phyloP scores from a whole-genome alignment of 2,329 filamentous ascomycete species.

The Apiospora phragmitis region DNA sequence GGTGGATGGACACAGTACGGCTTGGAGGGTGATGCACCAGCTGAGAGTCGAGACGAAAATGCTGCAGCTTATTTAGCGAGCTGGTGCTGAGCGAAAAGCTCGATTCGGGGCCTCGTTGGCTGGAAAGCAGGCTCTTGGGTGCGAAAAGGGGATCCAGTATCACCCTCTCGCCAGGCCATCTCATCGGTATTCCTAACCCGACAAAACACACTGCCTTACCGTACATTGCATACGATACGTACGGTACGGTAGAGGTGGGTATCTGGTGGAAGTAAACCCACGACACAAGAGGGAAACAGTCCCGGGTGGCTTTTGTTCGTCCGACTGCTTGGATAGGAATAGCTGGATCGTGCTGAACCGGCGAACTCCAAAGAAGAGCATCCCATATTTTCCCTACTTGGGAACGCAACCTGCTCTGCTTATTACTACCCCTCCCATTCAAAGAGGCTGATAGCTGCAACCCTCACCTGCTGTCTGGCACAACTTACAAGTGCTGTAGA shows the following conservation, averaged over 20 bases:
- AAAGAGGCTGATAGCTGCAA: not conserved
- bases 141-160: not conserved
- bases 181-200: not conserved
- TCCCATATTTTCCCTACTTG: not conserved
- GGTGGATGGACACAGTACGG: conserved; percentile 7
- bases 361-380: not conserved
- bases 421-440: not conserved
- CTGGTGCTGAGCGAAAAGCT: not conserved
- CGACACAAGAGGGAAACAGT: not conserved
- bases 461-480: not conserved
- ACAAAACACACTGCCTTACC: not conserved
- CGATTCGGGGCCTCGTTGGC: not conserved
- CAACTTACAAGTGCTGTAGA: not conserved
- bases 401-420: not conserved
- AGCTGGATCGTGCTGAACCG: not conserved
- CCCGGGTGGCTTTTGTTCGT: not conserved
- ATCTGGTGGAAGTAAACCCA: not conserved
- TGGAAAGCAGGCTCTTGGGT: not conserved
- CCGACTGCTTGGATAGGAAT: not conserved
- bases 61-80: not conserved
- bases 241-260: not conserved
- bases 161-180: not conserved
- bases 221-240: not conserved
- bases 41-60: conserved; percentile 3
- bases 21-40: not conserved